Evolutionary conservation across 73 alveolate genomes (phyloP), one percentile per base, ranked within the genome.

Genomic region (Paramecium pentaurelia): DNA sequence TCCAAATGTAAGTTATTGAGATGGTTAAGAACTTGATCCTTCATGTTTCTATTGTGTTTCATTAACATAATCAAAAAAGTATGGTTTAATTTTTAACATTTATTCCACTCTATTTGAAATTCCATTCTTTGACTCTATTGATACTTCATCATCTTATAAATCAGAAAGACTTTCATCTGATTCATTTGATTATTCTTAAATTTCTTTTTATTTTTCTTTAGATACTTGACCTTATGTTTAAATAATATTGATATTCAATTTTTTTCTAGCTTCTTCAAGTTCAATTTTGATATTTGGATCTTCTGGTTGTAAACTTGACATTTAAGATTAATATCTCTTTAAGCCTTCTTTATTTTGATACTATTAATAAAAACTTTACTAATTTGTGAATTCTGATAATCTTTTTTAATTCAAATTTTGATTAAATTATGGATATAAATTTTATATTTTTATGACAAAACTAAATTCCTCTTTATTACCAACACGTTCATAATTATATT

Each of bases 1-100:
- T n/a, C 87, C 87, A 73, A 73, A 73, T 36, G 87, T 73, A 34
- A 73, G 40, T 73, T 73, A 36, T 64, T 64, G 47, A 6, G 84
- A 64, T 28, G 84, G 84, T 32, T 64, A 8, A 14, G 84, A 64
- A 27, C 10, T 64, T 32, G 30, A 12, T 14, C 84, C 84, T 32
- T 64, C 84, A 6, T 11, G 8, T 32, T 64, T 64, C 47, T 64
- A 9, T 64, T 64, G 12, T 27, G 42, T 64, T 34, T 64, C 84
- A 64, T 64, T 64, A 7, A 64, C 51, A 14, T 64, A 64, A 64
- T 64, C 84, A 34, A 64, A 64, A 64, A 64, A 64, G 28, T 64
- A 64, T 3, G 84, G 84, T 34, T 64, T 7, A 16, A 64, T 34
- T 64, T 64, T 64, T 34, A 64, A 10, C 84, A 64, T 28, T 64